Evolutionary conservation across 139 green algal species (phyloP), one percentile per base, ranked within the genome.

Genomic region (Axilococcus clingmanii): DNA sequence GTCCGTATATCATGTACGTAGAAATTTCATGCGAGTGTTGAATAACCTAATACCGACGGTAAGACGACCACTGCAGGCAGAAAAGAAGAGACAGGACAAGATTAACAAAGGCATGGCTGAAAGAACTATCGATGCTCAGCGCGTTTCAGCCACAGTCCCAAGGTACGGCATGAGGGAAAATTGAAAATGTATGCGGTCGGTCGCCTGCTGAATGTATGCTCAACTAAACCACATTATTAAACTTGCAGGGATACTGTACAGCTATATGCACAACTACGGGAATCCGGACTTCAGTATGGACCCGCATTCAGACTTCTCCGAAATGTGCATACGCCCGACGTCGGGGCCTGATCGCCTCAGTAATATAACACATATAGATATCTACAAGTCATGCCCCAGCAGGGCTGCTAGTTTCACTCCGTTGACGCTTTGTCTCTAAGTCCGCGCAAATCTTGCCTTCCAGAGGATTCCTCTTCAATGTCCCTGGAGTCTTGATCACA

Each of bases 271-370:
- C 77, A 88, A 66, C 65, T 94, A 49, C 50, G 60, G 20, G 77
- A 84, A 30, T 71, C 72, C 33, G 86, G 86, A 1, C 70, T 94
- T 61, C 75, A 94, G 72, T 94, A 94, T 57, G 86, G 86, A 4
- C 86, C 86, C 0, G 74, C 85, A 4, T 94, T 94, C 69, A 55
- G 85, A 29, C 75, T 94, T 40, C 76, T 94, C 46, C 53, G 82
- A 17, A 94, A 94, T 44, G 81, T 94, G 40, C 85, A 94, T 48
- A 77, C 86, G 6, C 84, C 86, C 3, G 74, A 86, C 29, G 15
- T 74, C 42, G n/a, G n/a, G n/a, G n/a, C n/a, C n/a, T n/a, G n/a
- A n/a, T n/a, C n/a, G n/a, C n/a, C n/a, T n/a, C n/a, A n/a, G n/a
- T n/a, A n/a, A n/a, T n/a, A n/a, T n/a, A n/a, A n/a, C n/a, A n/a